Percentiles rank a stretch among this genome's conserved stretches.
phyloP scores from a whole-genome alignment of 2,329 filamentous ascomycete species.

The Dendryphion nanum region DNA sequence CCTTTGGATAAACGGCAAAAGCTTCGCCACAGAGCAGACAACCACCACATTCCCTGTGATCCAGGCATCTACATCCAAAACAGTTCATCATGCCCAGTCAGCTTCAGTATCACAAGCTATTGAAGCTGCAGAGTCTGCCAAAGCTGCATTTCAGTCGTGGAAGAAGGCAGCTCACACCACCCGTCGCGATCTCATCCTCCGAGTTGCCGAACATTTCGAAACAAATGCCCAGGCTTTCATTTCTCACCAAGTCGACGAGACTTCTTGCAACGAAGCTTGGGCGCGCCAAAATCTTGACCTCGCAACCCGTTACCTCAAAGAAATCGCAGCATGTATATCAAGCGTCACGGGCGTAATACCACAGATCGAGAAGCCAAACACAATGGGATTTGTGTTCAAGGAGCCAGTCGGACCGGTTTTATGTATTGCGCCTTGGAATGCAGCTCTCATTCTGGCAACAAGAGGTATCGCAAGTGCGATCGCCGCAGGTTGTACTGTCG shows the following conservation, averaged over 20 bases:
- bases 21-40: slow-evolving; percentile 12
- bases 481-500: slow-evolving; percentile 23
- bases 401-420: slow-evolving; percentile 26
- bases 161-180: slow-evolving; percentile 21
- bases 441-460: slow-evolving; percentile 14
- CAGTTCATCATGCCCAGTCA: slow-evolving; percentile 24
- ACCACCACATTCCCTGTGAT: slow-evolving; percentile 18
- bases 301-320: slow-evolving; percentile 24
- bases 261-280: slow-evolving; percentile 41
- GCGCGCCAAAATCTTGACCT: slow-evolving; percentile 32
- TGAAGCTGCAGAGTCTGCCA: slow-evolving; percentile 23
- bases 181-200: slow-evolving; percentile 26
- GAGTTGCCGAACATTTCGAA: slow-evolving; percentile 27
- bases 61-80: slow-evolving; percentile 14
- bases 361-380: slow-evolving; percentile 23
- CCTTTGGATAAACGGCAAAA: slow-evolving; percentile 23
- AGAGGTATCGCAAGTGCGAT: slow-evolving; percentile 24
- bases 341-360: slow-evolving; percentile 19
- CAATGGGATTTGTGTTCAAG: slow-evolving; percentile 30
- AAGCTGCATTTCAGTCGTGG: slow-evolving; percentile 29
- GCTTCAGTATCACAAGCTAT: slow-evolving; percentile 15
- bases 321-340: slow-evolving; percentile 20
- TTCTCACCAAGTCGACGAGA: slow-evolving; percentile 26
- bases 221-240: slow-evolving; percentile 19
- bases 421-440: slow-evolving; percentile 24